phyloP scores from a whole-genome alignment of 768 basidiomycete genomes.

The Pisolithus marmoratus region DNA sequence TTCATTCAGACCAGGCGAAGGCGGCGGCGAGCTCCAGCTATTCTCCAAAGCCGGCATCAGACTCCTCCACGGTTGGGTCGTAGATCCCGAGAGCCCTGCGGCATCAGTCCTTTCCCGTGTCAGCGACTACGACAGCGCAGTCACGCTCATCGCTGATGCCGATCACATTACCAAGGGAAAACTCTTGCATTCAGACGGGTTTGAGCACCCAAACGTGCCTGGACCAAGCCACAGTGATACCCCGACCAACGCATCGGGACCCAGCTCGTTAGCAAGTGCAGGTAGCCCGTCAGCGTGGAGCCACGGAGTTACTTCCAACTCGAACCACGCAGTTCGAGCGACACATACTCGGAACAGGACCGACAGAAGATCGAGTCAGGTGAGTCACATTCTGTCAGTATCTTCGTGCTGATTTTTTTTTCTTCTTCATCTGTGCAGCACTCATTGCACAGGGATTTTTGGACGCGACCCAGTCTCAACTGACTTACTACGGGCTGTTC shows the following conservation, averaged over 20 bases:
- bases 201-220: constrained; percentile 9
- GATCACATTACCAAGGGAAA: constrained; percentile 65
- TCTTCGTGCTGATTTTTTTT: not conserved
- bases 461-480: constrained; percentile 66
- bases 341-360: constrained; percentile 46
- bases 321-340: constrained; percentile 5
- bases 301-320: constrained; percentile 2
- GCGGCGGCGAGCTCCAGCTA: constrained; percentile 74
- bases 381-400: constrained; percentile 28
- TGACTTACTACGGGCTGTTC: constrained; percentile 87
- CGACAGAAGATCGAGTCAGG: constrained; percentile 65
- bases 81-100: constrained; percentile 46
- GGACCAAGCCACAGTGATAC: constrained; percentile 9
- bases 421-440: constrained; percentile 36
- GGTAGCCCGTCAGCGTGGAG: constrained; percentile 1
- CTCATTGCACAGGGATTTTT: constrained; percentile 64
- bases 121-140: constrained; percentile 69
- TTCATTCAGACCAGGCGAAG: constrained; percentile 59
- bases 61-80: constrained; percentile 82
- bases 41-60: constrained; percentile 78
- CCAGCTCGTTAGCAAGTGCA: constrained; percentile 5
- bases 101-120: constrained; percentile 44
- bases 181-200: constrained; percentile 43
- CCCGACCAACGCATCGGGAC: constrained; percentile 9
- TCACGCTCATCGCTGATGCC: constrained; percentile 71